phyloP scores from a whole-genome alignment of 179 eudicot species.

The Amaranthus tricolor region DNA sequence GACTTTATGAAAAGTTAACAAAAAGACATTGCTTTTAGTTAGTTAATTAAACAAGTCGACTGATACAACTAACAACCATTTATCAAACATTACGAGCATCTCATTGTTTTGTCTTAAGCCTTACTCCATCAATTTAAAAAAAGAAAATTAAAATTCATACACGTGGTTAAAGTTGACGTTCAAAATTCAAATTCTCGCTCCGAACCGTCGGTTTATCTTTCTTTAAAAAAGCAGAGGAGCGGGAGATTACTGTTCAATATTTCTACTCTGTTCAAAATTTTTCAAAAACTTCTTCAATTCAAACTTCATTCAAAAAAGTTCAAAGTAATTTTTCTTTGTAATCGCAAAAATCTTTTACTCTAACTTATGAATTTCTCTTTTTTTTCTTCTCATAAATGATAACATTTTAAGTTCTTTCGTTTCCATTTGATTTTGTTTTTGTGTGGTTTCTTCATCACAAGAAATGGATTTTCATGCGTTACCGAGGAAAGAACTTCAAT shows the following conservation, averaged over 20 bases:
- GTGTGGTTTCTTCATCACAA: not conserved
- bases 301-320: not conserved
- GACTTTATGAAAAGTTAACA: too few species aligned
- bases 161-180: constrained; percentile 16
- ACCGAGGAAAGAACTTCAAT: constrained; percentile 58
- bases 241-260: not conserved
- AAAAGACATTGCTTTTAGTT: too few species aligned
- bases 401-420: not conserved
- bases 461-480: constrained; percentile 60
- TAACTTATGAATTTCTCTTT: not conserved
- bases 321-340: not conserved
- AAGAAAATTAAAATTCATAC: not conserved
- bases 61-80: too few species aligned
- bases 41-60: too few species aligned
- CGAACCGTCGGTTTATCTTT: constrained; percentile 8
- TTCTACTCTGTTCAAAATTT: constrained; percentile 2
- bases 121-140: not conserved
- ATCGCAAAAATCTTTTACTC: too few species aligned
- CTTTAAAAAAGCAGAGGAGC: not conserved
- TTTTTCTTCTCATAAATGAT: not conserved
- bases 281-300: not conserved
- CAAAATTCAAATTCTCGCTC: not conserved
- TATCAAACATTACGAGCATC: too few species aligned
- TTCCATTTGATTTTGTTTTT: not conserved
- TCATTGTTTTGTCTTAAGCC: too few species aligned